These are phyloP conservation scores for Cenchrus americanus DNA, from an alignment of 176 grass and related monocot species.

Conservation along the genomic window DNA sequence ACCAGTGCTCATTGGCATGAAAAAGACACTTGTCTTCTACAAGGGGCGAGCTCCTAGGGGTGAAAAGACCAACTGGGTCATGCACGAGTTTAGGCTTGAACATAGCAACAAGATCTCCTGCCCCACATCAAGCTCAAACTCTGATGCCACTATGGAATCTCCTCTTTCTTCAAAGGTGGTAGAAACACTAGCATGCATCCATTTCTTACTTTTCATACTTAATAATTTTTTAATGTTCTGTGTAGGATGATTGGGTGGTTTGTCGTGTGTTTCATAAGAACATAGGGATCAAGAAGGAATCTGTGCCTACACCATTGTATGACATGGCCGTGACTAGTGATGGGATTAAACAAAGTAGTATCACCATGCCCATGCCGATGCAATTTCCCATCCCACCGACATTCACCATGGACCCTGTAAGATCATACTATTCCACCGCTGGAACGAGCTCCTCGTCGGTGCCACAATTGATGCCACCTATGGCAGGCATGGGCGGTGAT, in stretches of 20 bases:
- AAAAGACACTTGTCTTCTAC: constrained; percentile 69
- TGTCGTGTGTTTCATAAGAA: constrained; percentile 69
- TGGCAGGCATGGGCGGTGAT: not conserved
- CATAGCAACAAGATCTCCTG: not conserved
- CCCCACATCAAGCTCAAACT: not conserved
- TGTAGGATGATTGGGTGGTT: constrained; percentile 65
- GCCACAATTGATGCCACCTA: not conserved
- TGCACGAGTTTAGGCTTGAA: constrained; percentile 64
- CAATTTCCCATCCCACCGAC: not conserved
- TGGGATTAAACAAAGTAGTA: not conserved
- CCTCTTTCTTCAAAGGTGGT: constrained; percentile 32
- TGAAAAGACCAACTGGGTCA: constrained; percentile 63
- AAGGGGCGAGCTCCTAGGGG: constrained; percentile 55
- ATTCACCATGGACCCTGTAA: not conserved
- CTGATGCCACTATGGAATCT: not conserved
- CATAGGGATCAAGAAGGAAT: constrained; percentile 34
- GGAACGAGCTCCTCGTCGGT: not conserved
- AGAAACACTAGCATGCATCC: not conserved
- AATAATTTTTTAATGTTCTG: not conserved
- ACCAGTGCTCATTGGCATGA: constrained; percentile 45
- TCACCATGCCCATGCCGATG: not conserved
- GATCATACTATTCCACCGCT: not conserved
- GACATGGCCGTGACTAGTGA: not conserved
- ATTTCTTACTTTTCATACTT: not conserved
- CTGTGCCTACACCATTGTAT: not conserved